Evolutionary conservation across 345 rosid genomes (phyloP), one percentile per base, ranked within the genome.

Genomic region (Anacardium occidentale): DNA sequence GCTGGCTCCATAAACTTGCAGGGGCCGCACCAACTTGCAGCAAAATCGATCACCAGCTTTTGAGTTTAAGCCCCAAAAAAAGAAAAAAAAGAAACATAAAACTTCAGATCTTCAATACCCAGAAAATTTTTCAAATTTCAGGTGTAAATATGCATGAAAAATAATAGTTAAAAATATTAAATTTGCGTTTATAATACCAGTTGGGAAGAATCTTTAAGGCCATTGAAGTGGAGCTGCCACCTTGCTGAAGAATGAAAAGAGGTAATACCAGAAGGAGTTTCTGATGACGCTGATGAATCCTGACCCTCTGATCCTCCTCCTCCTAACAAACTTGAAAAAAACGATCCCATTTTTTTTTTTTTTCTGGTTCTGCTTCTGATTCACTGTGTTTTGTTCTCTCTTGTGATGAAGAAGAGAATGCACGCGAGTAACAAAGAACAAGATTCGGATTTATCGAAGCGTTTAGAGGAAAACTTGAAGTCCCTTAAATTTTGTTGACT

Each of bases 11-110:
- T 88, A 29, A 83, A 47, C 76, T 70, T 85, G 83, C 97, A 94
- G 6, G 97, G 98, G 34, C 95, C 93, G 63, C 98, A 94, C 98
- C 97, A 92, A 0, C 89, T 42, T 8, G 97, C 97, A 24, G 95
- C 78, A 76, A 92, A 94, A 75, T 94, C 95, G 32, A 89, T 78
- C 79, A 89, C 90, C 90, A 87, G 64, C 91, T 91, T 69, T 10
- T 37, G 42, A 37, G 42, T 37, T 14, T 17, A 7, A n/a, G 7
- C 64, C 37, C 4, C 13, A 11, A 34, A 63, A 63, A 10, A 2
- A 37, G 4, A 58, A 69, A 7, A 29, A 11, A 47, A 29, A 62
- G 14, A 1, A 22, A 18, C 24, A 45, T 7, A 57, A 69, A 7
- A 10, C 47, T 42, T 51, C 32, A 32, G 74, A 73, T 70, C 73